Percentiles rank a stretch among this genome's conserved stretches.
Conservation (phyloP, 768 basidiomycete genomes). For the Leccinum longicurvipes region DNA sequence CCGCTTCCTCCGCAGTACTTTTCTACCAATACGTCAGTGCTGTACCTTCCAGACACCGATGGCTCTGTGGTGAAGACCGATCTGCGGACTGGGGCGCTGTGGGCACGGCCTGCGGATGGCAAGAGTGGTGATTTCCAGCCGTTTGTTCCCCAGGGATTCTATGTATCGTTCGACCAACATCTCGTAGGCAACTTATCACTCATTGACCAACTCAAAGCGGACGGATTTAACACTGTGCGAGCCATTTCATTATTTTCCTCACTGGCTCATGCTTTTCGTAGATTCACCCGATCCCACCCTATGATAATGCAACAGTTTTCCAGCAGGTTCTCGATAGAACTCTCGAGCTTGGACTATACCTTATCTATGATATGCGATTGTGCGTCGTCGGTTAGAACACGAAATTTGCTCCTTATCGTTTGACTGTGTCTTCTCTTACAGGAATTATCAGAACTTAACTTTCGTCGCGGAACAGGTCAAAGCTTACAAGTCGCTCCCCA, state of each 20-base stretch:
- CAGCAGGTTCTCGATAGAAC: constrained; percentile 19
- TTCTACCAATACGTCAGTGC: constrained; percentile 29
- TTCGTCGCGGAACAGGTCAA: constrained; percentile 63
- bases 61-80: constrained; percentile 47
- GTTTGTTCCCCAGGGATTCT: constrained; percentile 71
- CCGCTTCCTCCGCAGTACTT: constrained; percentile 38
- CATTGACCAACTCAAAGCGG: constrained; percentile 53
- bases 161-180: constrained; percentile 56
- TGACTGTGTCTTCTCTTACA: constrained; percentile 1
- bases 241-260: neutral
- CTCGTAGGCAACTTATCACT: constrained; percentile 50
- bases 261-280: constrained; percentile 32
- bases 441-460: constrained; percentile 59
- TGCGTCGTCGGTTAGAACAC: constrained; percentile 16
- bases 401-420: neutral
- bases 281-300: constrained; percentile 73
- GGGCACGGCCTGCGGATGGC: constrained; percentile 34
- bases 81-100: constrained; percentile 41
- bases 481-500: constrained; percentile 59
- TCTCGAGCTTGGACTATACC: constrained; percentile 39
- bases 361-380: constrained; percentile 80
- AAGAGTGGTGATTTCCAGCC: constrained; percentile 30
- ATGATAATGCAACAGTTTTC: constrained; percentile 47
- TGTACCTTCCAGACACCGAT: constrained; percentile 40
- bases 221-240: constrained; percentile 40